Conservation (phyloP, 805 yeast genomes). For the Candida maesae region DNA sequence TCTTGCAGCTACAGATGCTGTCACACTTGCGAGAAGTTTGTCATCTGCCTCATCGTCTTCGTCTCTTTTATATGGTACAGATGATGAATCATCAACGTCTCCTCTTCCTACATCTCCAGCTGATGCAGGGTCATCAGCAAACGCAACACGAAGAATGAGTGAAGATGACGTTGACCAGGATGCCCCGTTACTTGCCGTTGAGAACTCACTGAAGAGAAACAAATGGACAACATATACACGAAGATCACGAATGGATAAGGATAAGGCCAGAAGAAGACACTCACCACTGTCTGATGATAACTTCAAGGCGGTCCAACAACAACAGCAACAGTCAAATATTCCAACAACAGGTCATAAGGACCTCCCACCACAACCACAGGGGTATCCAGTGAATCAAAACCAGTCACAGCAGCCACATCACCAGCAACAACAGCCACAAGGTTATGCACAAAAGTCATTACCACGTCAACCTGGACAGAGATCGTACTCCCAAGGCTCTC, state of each 20-base stretch:
- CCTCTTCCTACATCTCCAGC: neutral
- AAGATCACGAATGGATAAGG: slow-evolving; percentile 27
- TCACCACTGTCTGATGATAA: slow-evolving; percentile 19
- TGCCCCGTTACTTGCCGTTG: slow-evolving; percentile 20
- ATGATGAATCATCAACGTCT: neutral
- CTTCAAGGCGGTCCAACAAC: slow-evolving; percentile 3
- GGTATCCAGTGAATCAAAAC: neutral
- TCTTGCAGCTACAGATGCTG: slow-evolving; percentile 73
- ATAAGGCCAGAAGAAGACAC: slow-evolving; percentile 3
- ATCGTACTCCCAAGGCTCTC: slow-evolving; percentile 6
- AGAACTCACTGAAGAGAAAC: slow-evolving; percentile 39
- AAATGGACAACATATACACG: slow-evolving; percentile 49
- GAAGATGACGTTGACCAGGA: slow-evolving; percentile 26
- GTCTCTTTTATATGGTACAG: slow-evolving; percentile 14
- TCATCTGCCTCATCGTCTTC: slow-evolving; percentile 65
- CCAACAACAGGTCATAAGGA: slow-evolving; percentile 2
- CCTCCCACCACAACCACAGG: slow-evolving; percentile 7
- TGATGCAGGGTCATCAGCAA: neutral
- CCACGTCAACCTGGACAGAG: slow-evolving; percentile 5
- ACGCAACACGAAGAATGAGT: neutral
- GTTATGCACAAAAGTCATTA: slow-evolving; percentile 10
- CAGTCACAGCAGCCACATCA: slow-evolving; percentile 8
- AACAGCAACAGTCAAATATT: neutral
- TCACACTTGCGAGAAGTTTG: slow-evolving; percentile 74
- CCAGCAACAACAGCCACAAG: neutral